Base-by-base conservation (phyloP, 164 flowering plant genomes). In the Malania oleifera region DNA sequence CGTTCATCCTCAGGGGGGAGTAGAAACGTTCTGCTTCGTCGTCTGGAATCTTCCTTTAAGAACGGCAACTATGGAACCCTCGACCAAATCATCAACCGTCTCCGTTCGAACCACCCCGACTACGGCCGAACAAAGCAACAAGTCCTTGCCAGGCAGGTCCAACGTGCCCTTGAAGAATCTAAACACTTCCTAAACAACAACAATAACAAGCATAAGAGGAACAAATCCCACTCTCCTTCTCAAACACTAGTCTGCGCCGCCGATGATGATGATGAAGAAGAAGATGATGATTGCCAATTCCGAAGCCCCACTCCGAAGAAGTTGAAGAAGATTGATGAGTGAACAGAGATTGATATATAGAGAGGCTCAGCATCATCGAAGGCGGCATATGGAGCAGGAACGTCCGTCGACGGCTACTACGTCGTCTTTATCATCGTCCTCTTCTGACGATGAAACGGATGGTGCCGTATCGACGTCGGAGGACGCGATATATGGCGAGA, bases 401-500 rank as follows among this genome's bases (percentile, higher is more conserved):
- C 23, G 22, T 35, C 48, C 67, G 4, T 47, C 67, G 1, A 12
- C 72, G n/a, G 2, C 29, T 11, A 4, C 17, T 0, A 9, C 60
- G 1, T 52, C 69, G 17, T 56, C 66, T 1, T 61, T 64, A 0
- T 47, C 65, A 56, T 64, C 70, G 0, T 54, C 69, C 0, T 61
- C 52, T 2, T 46, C 44, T 18, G 53, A 52, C 4, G 71, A 66
- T 4, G 79, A 62, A 3, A 75, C 47, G 7, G 80, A 74, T 14
- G 80, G 71, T 0, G 71, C 71, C 4, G 78, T 74, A 5, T 87
- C 96, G 14, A 76, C 87, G 0, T 87, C 95, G 0, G 87, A 79
- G 43, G 96, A 89, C 60, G 85, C 80, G 0, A 56, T 88, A 9
- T 87, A 70, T 25, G 78, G 69, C 6, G 72, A 76, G 73, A 64